Conservation (phyloP, 768 basidiomycete species). For the Mycena epipterygia region DNA sequence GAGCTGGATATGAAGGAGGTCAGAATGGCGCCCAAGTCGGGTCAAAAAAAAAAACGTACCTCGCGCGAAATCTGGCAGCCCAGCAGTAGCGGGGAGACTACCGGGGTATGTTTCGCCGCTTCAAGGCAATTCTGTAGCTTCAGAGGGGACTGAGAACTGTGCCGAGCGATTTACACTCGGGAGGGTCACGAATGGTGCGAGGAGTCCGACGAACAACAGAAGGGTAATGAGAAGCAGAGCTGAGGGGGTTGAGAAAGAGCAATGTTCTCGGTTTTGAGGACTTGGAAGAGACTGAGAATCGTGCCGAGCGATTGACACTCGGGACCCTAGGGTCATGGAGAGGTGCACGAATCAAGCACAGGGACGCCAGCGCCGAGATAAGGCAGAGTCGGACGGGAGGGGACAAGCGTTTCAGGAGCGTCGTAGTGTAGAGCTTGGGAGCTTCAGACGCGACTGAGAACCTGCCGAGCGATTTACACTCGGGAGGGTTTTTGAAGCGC, state of each 20-base stretch:
- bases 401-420: not conserved
- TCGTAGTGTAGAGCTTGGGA: too few species aligned
- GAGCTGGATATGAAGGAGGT: not conserved
- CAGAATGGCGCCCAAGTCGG: not conserved
- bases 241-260: not conserved
- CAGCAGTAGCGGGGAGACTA: not conserved
- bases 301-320: not conserved
- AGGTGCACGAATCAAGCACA: not conserved
- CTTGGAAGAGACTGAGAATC: not conserved
- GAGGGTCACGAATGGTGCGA: not conserved
- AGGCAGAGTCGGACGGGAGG: not conserved
- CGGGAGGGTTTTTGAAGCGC: not conserved
- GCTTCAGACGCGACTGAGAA: too few species aligned
- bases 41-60: not conserved
- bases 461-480: too few species aligned
- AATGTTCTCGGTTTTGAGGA: not conserved
- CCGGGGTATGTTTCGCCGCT: not conserved
- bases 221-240: not conserved
- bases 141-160: not conserved
- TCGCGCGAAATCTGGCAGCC: not conserved
- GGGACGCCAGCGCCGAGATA: not conserved
- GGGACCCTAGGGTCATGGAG: not conserved
- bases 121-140: not conserved
- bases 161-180: slow-evolving; percentile 9
- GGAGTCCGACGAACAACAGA: not conserved